These are phyloP conservation scores for Urtica urens DNA, from an alignment of 306 rosid genomes.

Conservation along the genomic window DNA sequence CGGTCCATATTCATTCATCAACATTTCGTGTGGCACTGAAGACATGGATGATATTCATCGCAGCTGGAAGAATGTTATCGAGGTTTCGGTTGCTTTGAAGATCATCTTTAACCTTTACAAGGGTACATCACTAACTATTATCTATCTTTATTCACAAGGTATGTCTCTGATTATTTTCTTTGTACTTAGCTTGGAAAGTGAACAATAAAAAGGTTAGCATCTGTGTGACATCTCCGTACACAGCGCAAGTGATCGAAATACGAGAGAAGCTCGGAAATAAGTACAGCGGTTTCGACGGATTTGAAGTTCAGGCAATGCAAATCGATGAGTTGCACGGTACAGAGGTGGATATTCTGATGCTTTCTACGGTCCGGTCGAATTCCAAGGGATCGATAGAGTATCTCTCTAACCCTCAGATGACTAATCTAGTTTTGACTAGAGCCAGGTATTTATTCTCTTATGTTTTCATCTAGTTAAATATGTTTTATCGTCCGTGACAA, in stretches of 20 bases:
- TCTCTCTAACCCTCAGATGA: background rate
- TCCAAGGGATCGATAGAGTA: background rate
- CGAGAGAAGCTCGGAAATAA: conserved; percentile 5
- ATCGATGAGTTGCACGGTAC: conserved; percentile 1
- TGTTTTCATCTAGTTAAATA: background rate
- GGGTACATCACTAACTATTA: too few species aligned
- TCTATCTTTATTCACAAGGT: too few species aligned
- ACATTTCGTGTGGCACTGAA: conserved; percentile 11
- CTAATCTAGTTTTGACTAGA: background rate
- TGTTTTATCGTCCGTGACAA: too few species aligned
- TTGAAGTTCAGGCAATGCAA: background rate
- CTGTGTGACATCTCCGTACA: conserved; percentile 5
- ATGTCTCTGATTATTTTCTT: background rate
- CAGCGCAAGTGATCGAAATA: conserved; percentile 11
- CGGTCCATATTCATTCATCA: conserved; percentile 2
- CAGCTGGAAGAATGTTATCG: conserved; percentile 1
- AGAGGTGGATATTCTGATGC: conserved; percentile 6
- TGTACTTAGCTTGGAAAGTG: conserved; percentile 1
- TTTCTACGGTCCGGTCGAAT: conserved; percentile 7
- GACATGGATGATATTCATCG: background rate
- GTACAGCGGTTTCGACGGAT: background rate
- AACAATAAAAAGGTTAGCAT: background rate
- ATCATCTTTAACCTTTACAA: conserved; percentile 1
- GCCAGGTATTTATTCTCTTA: conserved; percentile 6
- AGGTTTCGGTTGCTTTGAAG: background rate